phyloP scores from a whole-genome alignment of 176 grass and related monocot genomes.

The Pontederia crassipes region DNA sequence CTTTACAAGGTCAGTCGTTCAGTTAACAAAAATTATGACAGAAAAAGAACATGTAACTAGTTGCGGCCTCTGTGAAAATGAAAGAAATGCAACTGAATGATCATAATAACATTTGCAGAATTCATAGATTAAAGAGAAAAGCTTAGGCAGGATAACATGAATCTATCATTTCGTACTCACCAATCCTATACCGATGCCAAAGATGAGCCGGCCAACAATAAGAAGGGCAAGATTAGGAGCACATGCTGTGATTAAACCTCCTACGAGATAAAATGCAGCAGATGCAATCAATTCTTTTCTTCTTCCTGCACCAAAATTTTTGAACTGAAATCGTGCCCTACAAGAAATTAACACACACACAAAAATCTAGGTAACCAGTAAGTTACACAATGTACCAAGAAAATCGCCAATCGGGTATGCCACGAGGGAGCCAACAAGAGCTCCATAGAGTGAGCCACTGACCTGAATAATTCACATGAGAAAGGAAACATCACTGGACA shows the following conservation, averaged over 20 bases:
- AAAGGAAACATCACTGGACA: conserved; percentile 12
- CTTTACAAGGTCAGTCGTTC: too few species aligned
- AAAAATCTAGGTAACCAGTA: not conserved
- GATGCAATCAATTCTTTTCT: conserved; percentile 74
- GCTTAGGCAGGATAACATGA: not conserved
- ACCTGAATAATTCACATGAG: conserved; percentile 33
- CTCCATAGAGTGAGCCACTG: conserved; percentile 92
- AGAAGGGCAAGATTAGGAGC: conserved; percentile 57
- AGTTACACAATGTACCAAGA: conserved; percentile 33
- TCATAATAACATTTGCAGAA: not conserved
- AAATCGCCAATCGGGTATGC: conserved; percentile 67
- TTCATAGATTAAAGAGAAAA: not conserved
- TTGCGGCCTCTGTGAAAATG: too few species aligned
- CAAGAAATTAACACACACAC: not conserved
- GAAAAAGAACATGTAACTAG: too few species aligned
- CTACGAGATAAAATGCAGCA: conserved; percentile 55
- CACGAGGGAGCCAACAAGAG: conserved; percentile 70
- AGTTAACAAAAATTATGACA: too few species aligned
- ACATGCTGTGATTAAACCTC: conserved; percentile 57
- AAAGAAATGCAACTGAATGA: too few species aligned
- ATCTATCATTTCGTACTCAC: conserved; percentile 29
- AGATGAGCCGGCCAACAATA: conserved; percentile 67
- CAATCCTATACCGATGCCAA: conserved; percentile 72
- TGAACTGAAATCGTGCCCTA: not conserved
- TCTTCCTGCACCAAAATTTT: conserved; percentile 50